A percentile compares a stretch with the other conserved stretches of the same genome.
Evolutionary conservation across 2,329 filamentous ascomycete genomes (phyloP).

Genomic region (Zopfia rhizophila): DNA sequence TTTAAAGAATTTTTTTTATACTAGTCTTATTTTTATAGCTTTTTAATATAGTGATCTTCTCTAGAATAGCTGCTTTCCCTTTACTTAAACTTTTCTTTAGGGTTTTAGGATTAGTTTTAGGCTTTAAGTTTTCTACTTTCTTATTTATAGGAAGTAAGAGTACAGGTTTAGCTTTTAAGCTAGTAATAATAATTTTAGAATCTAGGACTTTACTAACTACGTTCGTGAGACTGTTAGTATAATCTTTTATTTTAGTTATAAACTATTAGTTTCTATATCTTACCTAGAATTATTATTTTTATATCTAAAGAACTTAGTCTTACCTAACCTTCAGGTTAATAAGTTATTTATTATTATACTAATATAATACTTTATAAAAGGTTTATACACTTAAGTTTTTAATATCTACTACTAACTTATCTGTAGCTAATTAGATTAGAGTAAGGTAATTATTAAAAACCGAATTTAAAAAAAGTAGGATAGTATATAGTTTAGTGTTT

Average conservation of each 20-base stretch:
- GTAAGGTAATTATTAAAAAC: slow-evolving; percentile 61
- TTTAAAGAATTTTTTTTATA: slow-evolving; percentile 53
- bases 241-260: slow-evolving; percentile 74
- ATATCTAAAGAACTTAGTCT: slow-evolving; percentile 42
- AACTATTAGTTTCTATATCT: slow-evolving; percentile 68
- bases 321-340: slow-evolving; percentile 54
- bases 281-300: slow-evolving; percentile 50
- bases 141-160: slow-evolving; percentile 20
- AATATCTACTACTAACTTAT: slow-evolving; percentile 40
- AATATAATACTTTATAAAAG: slow-evolving; percentile 65
- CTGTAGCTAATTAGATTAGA: slow-evolving; percentile 54
- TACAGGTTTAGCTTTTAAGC: slow-evolving; percentile 25
- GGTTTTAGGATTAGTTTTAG: slow-evolving; percentile 21
- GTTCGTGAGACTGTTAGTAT: slow-evolving; percentile 76
- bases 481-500: slow-evolving; percentile 31
- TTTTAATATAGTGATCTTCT: slow-evolving; percentile 54
- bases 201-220: slow-evolving; percentile 70
- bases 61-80: slow-evolving; percentile 57
- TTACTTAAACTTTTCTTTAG: slow-evolving; percentile 46
- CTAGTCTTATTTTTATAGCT: slow-evolving; percentile 55
- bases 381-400: slow-evolving; percentile 50
- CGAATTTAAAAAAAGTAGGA: slow-evolving; percentile 60
- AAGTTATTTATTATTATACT: slow-evolving; percentile 69
- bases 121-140: slow-evolving; percentile 36
- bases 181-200: slow-evolving; percentile 70